Evolutionary conservation across 768 basidiomycete genomes (phyloP), one percentile per base, ranked within the genome.

Genomic region (Tylopilus intermedius): DNA sequence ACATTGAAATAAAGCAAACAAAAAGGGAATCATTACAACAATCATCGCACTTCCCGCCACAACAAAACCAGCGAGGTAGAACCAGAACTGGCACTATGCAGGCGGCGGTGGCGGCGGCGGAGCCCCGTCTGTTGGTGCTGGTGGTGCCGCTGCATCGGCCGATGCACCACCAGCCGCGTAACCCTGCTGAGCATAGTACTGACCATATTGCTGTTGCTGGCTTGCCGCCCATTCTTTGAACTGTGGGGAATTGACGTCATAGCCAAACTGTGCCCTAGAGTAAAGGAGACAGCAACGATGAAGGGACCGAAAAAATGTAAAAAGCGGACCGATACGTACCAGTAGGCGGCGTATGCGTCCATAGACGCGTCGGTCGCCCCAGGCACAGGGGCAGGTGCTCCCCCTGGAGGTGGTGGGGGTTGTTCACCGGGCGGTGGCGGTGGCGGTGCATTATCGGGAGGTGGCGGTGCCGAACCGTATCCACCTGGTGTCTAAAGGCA

Each of bases 141-240:
- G 66, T 30, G 72, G 63, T n/a, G 64, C 54, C 30, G 9, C 30
- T 30, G 8, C 7, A 30, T 3, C 8, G 30, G 30, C 30, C 30
- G 30, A 30, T 24, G 24, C 24, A 5, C 24, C 24, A 24, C 24
- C 24, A 30, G 67, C 58, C 18, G 62, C 66, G 53, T 85, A 81
- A 1, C 77, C 81, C 48, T 81, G 76, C 47, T 81, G 77, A 14
- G 79, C 77, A 62, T 90, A 89, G 67, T 89, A 89, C 54, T 88
- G 84, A 13, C 76, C 77, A 59, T 90, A 89, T 61, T 86, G 83
- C 58, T 88, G 85, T 56, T 81, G 80, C 41, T 74, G 73, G 50
- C 63, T 66, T 9, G 84, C 81, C 37, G 81, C 81, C 89, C 89
- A 90, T 60, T 87, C 81, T 66, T 88, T 90, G 67, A 90, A 91